Evolutionary conservation across 768 basidiomycete genomes (phyloP).

Genomic region (Paxillus ammoniavirescens): DNA sequence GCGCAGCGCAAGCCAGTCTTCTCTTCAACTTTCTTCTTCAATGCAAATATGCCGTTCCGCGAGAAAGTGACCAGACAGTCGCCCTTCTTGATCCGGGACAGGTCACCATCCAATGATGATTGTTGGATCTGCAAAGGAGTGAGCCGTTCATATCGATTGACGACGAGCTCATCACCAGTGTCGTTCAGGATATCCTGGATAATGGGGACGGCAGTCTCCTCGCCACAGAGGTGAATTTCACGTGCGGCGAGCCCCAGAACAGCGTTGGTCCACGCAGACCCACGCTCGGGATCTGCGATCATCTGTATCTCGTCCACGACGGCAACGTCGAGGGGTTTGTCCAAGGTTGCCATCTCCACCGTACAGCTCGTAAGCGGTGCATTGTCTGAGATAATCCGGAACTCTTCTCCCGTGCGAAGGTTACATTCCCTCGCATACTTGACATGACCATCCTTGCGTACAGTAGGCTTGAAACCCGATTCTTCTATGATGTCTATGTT

Average conservation of each 20-base stretch:
- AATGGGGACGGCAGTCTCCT: constrained; percentile 87
- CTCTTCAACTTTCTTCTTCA: constrained; percentile 73
- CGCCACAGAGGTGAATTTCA: constrained; percentile 94
- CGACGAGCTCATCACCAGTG: constrained; percentile 78
- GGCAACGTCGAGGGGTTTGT: constrained; percentile 61
- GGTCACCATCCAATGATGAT: constrained; percentile 58
- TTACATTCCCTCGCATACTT: constrained; percentile 70
- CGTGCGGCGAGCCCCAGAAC: constrained; percentile 72
- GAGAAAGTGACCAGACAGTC: constrained; percentile 93
- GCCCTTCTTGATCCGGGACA: constrained; percentile 64
- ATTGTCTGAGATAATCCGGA: constrained; percentile 58
- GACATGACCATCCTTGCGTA: constrained; percentile 40
- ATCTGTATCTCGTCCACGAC: constrained; percentile 98
- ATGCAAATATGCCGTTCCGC: constrained; percentile 66
- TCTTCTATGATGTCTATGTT: constrained; percentile 31
- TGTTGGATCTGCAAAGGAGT: constrained; percentile 77
- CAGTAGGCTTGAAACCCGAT: constrained; percentile 19
- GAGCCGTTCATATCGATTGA: constrained; percentile 85
- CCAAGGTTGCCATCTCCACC: constrained; percentile 80
- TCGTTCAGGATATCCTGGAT: constrained; percentile 63
- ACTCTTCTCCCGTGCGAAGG: constrained; percentile 90
- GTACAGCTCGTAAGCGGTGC: constrained; percentile 77
- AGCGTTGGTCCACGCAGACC: constrained; percentile 79
- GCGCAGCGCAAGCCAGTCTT: constrained; percentile 79
- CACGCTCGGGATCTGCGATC: constrained; percentile 78